Conservation (phyloP, 2,329 filamentous ascomycete species). For the Aureobasidium namibiae region DNA sequence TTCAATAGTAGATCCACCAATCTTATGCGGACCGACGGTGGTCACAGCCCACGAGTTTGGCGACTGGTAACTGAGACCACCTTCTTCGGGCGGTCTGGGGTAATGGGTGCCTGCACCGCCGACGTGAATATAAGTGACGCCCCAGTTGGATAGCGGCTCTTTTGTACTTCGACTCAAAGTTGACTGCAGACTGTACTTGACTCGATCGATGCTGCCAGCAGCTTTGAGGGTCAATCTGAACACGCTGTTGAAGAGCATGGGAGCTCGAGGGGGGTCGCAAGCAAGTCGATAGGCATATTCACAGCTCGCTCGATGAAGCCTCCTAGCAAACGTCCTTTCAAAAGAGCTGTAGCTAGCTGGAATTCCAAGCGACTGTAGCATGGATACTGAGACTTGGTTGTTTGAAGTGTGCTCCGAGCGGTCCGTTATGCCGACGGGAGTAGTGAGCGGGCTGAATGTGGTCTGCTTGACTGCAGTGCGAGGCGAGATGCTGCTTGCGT, state of each 20-base stretch:
- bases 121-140: constrained; percentile 55
- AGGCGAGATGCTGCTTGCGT: not conserved
- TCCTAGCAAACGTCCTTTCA: constrained; percentile 61
- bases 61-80: constrained; percentile 51
- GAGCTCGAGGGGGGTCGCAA: constrained; percentile 32
- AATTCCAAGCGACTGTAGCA: not conserved
- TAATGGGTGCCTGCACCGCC: constrained; percentile 64
- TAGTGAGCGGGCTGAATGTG: not conserved
- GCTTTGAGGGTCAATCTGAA: constrained; percentile 58
- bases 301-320: constrained; percentile 57
- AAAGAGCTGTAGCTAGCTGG: constrained; percentile 52
- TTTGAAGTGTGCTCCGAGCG: not conserved
- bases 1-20: constrained; percentile 21
- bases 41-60: constrained; percentile 22
- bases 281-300: constrained; percentile 50
- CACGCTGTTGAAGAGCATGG: constrained; percentile 35
- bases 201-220: constrained; percentile 14
- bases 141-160: constrained; percentile 51
- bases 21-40: constrained; percentile 22
- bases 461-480: not conserved
- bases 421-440: not conserved
- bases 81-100: constrained; percentile 20
- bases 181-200: constrained; percentile 25
- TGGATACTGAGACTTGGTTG: not conserved
- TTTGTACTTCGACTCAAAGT: constrained; percentile 31